These are phyloP conservation scores for Hericium alpestre DNA, from an alignment of 768 basidiomycete species.

Conservation along the genomic window DNA sequence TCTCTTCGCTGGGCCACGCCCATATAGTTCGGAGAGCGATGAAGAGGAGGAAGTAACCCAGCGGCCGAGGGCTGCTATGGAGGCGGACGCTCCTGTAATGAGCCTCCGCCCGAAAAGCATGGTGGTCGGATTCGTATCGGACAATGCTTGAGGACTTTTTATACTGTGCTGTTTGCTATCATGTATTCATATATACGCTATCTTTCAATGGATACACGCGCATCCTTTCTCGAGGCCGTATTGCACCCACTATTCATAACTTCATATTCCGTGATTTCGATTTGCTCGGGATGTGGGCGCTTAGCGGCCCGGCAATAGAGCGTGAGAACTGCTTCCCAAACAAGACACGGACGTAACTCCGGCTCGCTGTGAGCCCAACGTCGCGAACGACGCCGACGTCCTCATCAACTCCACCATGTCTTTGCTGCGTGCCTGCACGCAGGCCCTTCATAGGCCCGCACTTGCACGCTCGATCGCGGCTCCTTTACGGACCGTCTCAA, in stretches of 20 bases:
- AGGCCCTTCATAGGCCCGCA: neutral
- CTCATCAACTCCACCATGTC: neutral
- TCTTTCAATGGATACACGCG: too few species aligned
- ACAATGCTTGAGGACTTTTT: neutral
- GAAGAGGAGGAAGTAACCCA: conserved; percentile 10
- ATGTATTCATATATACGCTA: too few species aligned
- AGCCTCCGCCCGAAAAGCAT: conserved; percentile 11
- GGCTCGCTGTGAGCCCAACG: too few species aligned
- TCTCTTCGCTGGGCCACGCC: conserved; percentile 10
- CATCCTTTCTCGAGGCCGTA: too few species aligned
- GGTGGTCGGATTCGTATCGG: conserved; percentile 10
- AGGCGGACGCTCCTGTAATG: conserved; percentile 4
- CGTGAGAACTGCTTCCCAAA: too few species aligned
- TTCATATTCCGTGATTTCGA: too few species aligned
- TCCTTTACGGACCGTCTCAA: neutral
- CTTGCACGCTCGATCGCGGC: neutral
- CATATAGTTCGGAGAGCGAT: conserved; percentile 11
- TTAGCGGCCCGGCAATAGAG: too few species aligned
- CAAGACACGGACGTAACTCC: too few species aligned
- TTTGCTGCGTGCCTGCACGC: neutral
- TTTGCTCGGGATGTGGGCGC: too few species aligned
- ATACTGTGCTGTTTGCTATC: too few species aligned
- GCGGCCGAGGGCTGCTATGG: neutral
- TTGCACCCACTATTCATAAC: too few species aligned
- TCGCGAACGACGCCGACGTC: too few species aligned